Evolutionary conservation across 495 filamentous ascomycete species (phyloP).

Genomic region (Talaromyces nanjingensis): DNA sequence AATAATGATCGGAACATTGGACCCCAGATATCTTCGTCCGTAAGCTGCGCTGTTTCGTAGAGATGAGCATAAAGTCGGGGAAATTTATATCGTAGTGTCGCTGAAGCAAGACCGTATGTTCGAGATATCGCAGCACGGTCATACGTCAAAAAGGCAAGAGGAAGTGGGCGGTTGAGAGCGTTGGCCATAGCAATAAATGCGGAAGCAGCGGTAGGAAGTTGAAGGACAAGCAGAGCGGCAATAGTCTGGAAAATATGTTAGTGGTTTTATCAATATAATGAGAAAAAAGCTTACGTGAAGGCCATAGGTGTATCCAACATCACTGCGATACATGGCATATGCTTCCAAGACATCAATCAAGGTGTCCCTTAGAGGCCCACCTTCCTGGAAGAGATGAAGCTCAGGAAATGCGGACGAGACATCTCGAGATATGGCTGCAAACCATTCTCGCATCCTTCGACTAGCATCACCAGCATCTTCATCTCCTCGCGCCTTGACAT

Average conservation of each 20-base stretch:
- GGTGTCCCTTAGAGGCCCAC: conserved; percentile 66
- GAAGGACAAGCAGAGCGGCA: conserved; percentile 78
- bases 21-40: conserved; percentile 45
- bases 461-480: conserved; percentile 40
- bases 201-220: conserved; percentile 61
- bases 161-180: conserved; percentile 78
- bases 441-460: conserved; percentile 49
- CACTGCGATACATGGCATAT: conserved; percentile 88
- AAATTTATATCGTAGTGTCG: conserved; percentile 65
- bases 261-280: conserved; percentile 1
- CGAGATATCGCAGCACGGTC: conserved; percentile 67
- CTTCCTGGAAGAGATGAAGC: conserved; percentile 73
- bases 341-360: conserved; percentile 79
- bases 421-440: conserved; percentile 64
- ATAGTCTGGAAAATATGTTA: conserved; percentile 51
- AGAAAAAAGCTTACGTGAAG: conserved; percentile 56
- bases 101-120: conserved; percentile 63
- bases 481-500: conserved; percentile 47
- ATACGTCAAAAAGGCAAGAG: conserved; percentile 76
- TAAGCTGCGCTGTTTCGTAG: conserved; percentile 35
- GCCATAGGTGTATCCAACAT: conserved; percentile 85
- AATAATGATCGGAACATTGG: conserved; percentile 54
- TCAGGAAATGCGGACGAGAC: conserved; percentile 68
- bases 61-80: conserved; percentile 66
- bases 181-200: conserved; percentile 86